Evolutionary conservation across 2,329 filamentous ascomycete genomes (phyloP), one percentile per base, ranked within the genome.

Genomic region (Xylariaceae sp.): DNA sequence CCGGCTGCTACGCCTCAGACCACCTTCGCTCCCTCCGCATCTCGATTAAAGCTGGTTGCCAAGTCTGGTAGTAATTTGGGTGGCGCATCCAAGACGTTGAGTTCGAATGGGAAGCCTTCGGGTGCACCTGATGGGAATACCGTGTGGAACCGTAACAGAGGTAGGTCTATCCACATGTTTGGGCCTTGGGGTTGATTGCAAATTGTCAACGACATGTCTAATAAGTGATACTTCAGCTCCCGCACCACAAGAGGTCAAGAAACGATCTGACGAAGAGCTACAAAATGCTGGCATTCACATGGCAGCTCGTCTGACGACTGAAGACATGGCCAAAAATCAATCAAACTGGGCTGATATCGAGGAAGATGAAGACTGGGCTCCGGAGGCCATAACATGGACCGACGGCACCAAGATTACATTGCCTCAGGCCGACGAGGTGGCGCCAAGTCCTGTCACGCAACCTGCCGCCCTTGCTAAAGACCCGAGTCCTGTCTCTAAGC

Each of bases 311-410:
- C 73, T 94, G 49, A 85, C 89, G 56, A 80, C 86, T 44, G 87
- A 92, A 57, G 87, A 90, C 64, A 69, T 76, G 46, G 22, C 22
- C 22, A 81, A 82, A 50, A 87, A 87, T 51, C 86, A 90, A 60
- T 83, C 85, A 31, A 92, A 91, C 66, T 95, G 89, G 89, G 89
- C 89, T 19, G 89, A 95, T 63, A 91, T 92, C 52, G 89, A 94
- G 53, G 89, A 94, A 50, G 89, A 94, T 61, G 89, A 94, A 35
- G 88, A 92, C 62, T 92, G 89, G 87, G 86, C 85, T 12, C 89
- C 89, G 2, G 88, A 94, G 56, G 83, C 86, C 45, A 90, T 94
- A 57, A 88, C 88, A 51, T 95, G 89, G 89, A 88, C 87, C 63
- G 89, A 95, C 67, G 89, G 89, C 47, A 94, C 89, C 43, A 92